Evolutionary conservation across 495 filamentous ascomycete species (phyloP), one percentile per base, ranked within the genome.

Genomic region (Aspergillus incahuasiensis): DNA sequence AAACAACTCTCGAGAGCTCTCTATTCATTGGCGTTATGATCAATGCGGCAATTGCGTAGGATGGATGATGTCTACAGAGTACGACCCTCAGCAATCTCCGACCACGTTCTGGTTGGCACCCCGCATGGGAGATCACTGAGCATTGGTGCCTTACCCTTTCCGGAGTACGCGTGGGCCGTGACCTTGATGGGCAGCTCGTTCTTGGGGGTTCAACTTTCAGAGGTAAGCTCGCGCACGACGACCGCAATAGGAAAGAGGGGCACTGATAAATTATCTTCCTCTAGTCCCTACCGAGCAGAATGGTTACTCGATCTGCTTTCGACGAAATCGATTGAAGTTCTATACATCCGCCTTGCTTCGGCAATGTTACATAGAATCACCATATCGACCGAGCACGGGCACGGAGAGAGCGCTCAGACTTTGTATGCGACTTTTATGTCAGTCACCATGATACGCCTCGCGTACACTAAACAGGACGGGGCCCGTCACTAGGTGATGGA

Each of bases 111-210:
- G 35, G 12, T 21, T 56, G 15, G 20, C 40, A 30, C 35, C 52
- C 48, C 48, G 48, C 47, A 34, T 42, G 41, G 8, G 13, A 35
- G 16, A 30, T 34, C 38, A 20, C 12, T 11, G 35, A 55, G 57
- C 56, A 59, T 35, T 57, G 60, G 48, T 63, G 57, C 61, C 61
- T 60, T 63, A 60, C 57, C 47, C 52, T 19, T 53, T 58, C 42
- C 16, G 46, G 47, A n/a, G 5, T 22, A 35, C 38, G 54, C 54
- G 39, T 50, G 48, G 12, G 38, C 54, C 54, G 39, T 44, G 48
- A 15, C 46, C 54, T 18, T 50, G 54, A 39, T 24, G 20, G 32
- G 32, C 34, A 39, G 34, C 34, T 50, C 48, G 20, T n/a, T 16
- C n/a, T 50, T 39, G 28, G 46, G 46, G 11, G 8, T 32, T 8